Conservation (phyloP, 2,329 filamentous ascomycete species). For the Alternaria gansuensis region DNA sequence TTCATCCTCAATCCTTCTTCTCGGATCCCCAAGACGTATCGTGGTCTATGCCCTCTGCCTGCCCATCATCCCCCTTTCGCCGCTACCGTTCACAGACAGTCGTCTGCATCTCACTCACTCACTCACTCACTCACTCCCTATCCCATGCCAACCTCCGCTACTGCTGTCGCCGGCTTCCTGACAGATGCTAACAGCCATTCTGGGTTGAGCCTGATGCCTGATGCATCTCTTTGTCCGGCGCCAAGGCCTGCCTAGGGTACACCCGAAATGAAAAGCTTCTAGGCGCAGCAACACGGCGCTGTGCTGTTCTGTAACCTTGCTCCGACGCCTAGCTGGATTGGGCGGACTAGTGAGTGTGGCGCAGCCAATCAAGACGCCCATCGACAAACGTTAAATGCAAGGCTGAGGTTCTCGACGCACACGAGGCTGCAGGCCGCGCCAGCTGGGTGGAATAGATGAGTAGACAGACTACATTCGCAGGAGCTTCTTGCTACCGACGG, state of each 20-base stretch:
- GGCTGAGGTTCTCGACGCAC: slow-evolving; percentile 5
- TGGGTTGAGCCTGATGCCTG: slow-evolving; percentile 7
- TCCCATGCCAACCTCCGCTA: too few species aligned
- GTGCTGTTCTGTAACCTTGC: slow-evolving; percentile 19
- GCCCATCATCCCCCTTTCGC: background rate
- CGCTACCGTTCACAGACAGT: background rate
- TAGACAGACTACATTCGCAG: background rate
- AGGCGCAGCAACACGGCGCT: slow-evolving; percentile 18
- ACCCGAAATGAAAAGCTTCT: slow-evolving; percentile 24
- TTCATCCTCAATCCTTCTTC: slow-evolving; percentile 19
- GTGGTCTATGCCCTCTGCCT: slow-evolving; percentile 1
- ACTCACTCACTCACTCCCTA: background rate
- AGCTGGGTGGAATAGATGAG: background rate
- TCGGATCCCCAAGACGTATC: slow-evolving; percentile 5
- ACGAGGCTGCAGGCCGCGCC: background rate
- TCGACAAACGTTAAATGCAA: slow-evolving; percentile 6
- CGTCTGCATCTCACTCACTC: background rate
- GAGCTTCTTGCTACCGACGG: background rate
- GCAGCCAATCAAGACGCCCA: slow-evolving; percentile 4
- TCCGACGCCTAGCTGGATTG: slow-evolving; percentile 23
- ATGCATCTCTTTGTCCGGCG: slow-evolving; percentile 4
- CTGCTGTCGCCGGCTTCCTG: background rate
- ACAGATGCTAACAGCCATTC: background rate
- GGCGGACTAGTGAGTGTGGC: background rate
- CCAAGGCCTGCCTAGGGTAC: slow-evolving; percentile 16